These are phyloP conservation scores for Neofusicoccum kwambonambiense DNA, from an alignment of 2,329 filamentous ascomycete genomes.

Conservation along the genomic window DNA sequence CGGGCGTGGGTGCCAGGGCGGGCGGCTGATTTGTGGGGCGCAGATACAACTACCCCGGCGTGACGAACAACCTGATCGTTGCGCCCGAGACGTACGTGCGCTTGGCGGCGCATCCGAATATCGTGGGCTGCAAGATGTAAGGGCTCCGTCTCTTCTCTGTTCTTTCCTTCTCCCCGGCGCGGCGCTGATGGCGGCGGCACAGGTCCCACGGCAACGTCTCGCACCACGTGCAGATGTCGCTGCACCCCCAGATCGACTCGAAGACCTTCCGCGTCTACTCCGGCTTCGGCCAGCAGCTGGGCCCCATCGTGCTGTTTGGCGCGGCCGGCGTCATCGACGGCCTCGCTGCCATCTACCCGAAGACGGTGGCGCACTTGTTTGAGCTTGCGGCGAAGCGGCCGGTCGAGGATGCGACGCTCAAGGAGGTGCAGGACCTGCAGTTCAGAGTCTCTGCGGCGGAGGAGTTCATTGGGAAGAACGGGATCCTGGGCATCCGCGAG, in stretches of 20 bases:
- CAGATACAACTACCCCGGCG: slow-evolving; percentile 61
- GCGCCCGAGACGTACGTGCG: slow-evolving; percentile 53
- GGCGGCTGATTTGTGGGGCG: too few species aligned
- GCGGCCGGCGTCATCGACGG: slow-evolving; percentile 63
- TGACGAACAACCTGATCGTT: slow-evolving; percentile 62
- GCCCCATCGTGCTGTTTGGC: slow-evolving; percentile 57
- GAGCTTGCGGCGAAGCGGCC: slow-evolving; percentile 36
- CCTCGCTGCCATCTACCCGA: slow-evolving; percentile 60
- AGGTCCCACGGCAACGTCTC: slow-evolving; percentile 61
- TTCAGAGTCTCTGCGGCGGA: slow-evolving; percentile 58
- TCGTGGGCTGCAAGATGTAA: slow-evolving; percentile 64
- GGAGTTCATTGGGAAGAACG: slow-evolving; percentile 57
- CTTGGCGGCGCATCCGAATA: slow-evolving; percentile 59
- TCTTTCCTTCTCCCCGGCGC: too few species aligned
- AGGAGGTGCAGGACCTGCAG: slow-evolving; percentile 54
- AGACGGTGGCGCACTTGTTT: slow-evolving; percentile 56
- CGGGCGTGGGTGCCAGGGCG: background rate
- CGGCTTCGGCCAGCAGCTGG: slow-evolving; percentile 60
- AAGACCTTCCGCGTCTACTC: slow-evolving; percentile 60
- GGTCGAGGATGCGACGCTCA: slow-evolving; percentile 30
- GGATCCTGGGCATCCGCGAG: slow-evolving; percentile 61
- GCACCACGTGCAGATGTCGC: slow-evolving; percentile 55
- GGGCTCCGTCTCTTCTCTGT: too few species aligned
- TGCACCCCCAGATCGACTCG: slow-evolving; percentile 59
- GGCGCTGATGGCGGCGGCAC: background rate